Conservation (phyloP, 768 basidiomycete genomes). For the Naganishia antarctica region DNA sequence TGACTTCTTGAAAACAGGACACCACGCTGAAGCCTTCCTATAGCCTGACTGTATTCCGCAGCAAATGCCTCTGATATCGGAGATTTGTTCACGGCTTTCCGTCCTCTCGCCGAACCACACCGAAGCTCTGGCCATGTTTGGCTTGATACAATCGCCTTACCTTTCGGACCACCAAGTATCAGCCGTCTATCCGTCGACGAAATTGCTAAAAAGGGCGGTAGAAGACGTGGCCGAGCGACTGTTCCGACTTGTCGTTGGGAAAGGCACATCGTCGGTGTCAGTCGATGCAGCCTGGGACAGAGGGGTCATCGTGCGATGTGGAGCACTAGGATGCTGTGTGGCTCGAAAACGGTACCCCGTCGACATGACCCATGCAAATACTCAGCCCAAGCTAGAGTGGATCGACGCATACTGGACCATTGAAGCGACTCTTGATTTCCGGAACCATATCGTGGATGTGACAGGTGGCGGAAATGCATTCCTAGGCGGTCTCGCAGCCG, state of each 20-base stretch:
- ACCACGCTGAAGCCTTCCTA: neutral
- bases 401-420: conserved; percentile 10
- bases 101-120: conserved; percentile 29
- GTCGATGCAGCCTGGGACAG: conserved; percentile 9
- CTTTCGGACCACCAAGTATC: conserved; percentile 21
- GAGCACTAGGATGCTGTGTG: conserved; percentile 16
- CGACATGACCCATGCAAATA: neutral
- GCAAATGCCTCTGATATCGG: neutral
- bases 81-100: conserved; percentile 19
- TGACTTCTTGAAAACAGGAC: neutral
- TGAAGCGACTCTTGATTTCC: neutral
- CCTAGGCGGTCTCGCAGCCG: conserved; percentile 76
- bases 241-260: neutral
- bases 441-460: conserved; percentile 23
- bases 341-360: neutral
- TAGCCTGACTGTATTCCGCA: conserved; percentile 18
- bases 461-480: conserved; percentile 83
- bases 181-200: neutral
- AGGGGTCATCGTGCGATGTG: conserved; percentile 25
- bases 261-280: neutral
- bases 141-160: conserved; percentile 14
- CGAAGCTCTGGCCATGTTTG: conserved; percentile 26
- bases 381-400: neutral
- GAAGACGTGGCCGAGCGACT: conserved; percentile 7
- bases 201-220: neutral